Base-by-base conservation (phyloP, 2,329 filamentous ascomycete genomes). In the Fusarium pilosicola region DNA sequence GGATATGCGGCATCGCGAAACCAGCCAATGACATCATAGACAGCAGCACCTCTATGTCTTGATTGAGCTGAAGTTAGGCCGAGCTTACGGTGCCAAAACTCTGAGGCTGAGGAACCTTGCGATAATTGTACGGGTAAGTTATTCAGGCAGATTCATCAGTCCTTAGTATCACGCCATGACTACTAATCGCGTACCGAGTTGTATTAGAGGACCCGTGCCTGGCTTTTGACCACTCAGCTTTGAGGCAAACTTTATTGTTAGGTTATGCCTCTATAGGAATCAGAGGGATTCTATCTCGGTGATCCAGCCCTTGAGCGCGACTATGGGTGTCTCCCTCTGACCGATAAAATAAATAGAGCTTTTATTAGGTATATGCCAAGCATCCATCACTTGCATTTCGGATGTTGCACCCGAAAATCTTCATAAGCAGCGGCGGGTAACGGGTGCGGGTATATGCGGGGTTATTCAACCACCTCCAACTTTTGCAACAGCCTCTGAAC, bases 1-100 rank as follows among this genome's bases (percentile, higher is more conserved):
- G 51, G 61, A 13, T 64, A 49, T 42, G 15, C 55, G 61, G 61
- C 61, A 64, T 64, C 36, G 20, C n/a, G 20, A 34, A 42, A 36
- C 3, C 20, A 36, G 44, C 44, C 42, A 61, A 49, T 64, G 54
- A 64, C 61, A 61, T 61, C 55, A 64, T 64, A 41, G 55, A 49
- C 8, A 12, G 13, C 2, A 22, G 7, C n/a, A 30, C 11, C 20
- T n/a, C 7, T 8, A 22, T 7, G n/a, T 39, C 10, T 42, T 32
- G 2, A 17, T 30, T 24, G 12, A 58, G 15, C 20, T 28, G 24
- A 28, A 58, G 44, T 58, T 58, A 32, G 24, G 15, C 59, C 59
- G 59, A 56, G 59, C 49, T 62, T 62, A 62, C 59, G 36, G 28
- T 26, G 17, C 14, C 20, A 22, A 30, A n/a, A 28, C 11, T 18